Evolutionary conservation across 2,329 filamentous ascomycete species (phyloP).

Genomic region (Clarireedia homoeocarpa): DNA sequence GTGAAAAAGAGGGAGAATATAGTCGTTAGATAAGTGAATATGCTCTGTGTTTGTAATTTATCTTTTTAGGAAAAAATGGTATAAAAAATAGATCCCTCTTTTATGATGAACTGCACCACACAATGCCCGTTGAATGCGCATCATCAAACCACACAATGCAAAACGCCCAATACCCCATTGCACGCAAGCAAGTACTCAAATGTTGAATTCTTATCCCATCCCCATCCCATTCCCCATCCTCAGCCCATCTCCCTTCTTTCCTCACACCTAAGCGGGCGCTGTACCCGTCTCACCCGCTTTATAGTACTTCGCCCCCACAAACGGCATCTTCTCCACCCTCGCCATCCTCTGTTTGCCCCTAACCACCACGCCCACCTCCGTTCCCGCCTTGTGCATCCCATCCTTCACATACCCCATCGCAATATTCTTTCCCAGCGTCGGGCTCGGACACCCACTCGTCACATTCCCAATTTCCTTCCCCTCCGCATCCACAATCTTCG

Average conservation of each 20-base stretch:
- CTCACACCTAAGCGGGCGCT: not conserved
- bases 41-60: too few relatives aligned
- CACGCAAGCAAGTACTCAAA: not conserved
- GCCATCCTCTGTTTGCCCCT: constrained; percentile 60
- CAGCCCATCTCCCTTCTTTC: not conserved
- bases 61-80: too few relatives aligned
- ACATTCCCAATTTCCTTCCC: constrained; percentile 67
- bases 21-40: too few relatives aligned
- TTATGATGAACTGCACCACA: not conserved
- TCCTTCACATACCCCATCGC: constrained; percentile 80
- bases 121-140: not conserved
- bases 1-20: too few relatives aligned
- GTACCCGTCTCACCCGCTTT: constrained; percentile 16
- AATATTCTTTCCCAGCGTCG: constrained; percentile 80
- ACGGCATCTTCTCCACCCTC: constrained; percentile 63
- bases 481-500: constrained; percentile 59
- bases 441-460: constrained; percentile 86
- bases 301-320: constrained; percentile 58
- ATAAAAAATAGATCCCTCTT: not conserved
- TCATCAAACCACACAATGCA: not conserved
- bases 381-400: constrained; percentile 61
- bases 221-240: not conserved
- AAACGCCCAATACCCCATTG: not conserved
- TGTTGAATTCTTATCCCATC: not conserved
- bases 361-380: constrained; percentile 56